Conservation (phyloP, 768 basidiomycete genomes). For the Favolaschia claudopus region DNA sequence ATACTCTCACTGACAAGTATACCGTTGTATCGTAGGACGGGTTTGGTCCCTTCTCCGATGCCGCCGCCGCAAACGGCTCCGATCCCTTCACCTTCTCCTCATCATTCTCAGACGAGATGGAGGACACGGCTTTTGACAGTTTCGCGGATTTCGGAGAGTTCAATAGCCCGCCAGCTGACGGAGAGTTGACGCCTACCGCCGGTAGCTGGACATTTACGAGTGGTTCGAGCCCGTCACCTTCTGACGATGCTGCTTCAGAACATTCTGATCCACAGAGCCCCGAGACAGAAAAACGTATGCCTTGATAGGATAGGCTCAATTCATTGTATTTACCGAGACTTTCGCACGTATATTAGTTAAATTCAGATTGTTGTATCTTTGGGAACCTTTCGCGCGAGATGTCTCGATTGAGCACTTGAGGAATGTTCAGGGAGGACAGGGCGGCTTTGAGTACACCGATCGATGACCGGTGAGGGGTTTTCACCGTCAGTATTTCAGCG, state of each 20-base stretch:
- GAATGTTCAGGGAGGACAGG: too few species aligned
- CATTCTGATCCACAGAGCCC: constrained; percentile 20
- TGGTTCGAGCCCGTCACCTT: constrained; percentile 35
- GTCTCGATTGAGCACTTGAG: too few species aligned
- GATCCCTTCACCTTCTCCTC: constrained; percentile 69
- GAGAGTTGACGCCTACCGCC: constrained; percentile 66
- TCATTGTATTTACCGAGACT: constrained; percentile 7
- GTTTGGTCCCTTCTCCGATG: constrained; percentile 84
- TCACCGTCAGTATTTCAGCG: too few species aligned
- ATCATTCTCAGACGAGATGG: constrained; percentile 69
- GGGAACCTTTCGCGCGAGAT: too few species aligned
- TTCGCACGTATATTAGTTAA: too few species aligned
- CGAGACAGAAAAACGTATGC: constrained; percentile 25
- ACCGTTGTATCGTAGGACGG: constrained; percentile 58
- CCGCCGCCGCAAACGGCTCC: constrained; percentile 53
- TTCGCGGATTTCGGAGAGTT: constrained; percentile 80
- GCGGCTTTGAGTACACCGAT: too few species aligned
- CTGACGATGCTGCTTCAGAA: constrained; percentile 37
- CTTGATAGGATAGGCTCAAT: constrained; percentile 9
- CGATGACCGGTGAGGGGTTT: too few species aligned
- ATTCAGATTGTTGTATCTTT: too few species aligned
- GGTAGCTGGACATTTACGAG: constrained; percentile 78
- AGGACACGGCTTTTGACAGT: constrained; percentile 70
- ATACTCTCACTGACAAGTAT: background rate
- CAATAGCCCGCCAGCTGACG: constrained; percentile 36